Base-by-base conservation (phyloP, 2,329 filamentous ascomycete genomes). In the Pestalotiopsis sp. region DNA sequence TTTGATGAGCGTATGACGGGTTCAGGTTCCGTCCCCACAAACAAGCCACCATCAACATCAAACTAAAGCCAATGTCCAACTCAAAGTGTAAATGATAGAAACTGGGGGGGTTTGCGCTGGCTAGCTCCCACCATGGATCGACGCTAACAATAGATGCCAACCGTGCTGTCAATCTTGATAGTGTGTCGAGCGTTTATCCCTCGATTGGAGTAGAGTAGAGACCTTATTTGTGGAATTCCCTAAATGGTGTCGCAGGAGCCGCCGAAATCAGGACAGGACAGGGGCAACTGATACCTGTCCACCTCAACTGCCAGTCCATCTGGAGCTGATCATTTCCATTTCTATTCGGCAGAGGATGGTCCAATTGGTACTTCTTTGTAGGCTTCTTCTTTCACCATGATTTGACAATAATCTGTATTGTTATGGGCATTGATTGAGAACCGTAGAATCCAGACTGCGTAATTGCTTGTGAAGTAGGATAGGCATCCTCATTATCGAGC, bases 121-220 rank as follows among this genome's bases (percentile, higher is more conserved):
- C 45, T 58, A 65, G 64, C 45, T 65, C 3, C 20, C 41, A 64
- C 61, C 67, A 38, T 60, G 61, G 61, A 68, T 68, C 67, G 67
- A 41, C 67, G 63, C 67, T 68, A 68, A 58, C 36, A 60, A 55
- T 38, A 61, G 31, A 65, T 68, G 67, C 67, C 67, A 61, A 55
- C 55, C 59, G 64, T 68, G 67, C 67, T 62, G 63, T 68, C 67
- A 36, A 65, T 65, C 67, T 68, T 62, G 61, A 57, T 67, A 67
- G 60, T 49, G 61, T 60, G 52, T 58, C n/a, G 17, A 20, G 20
- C 20, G 57, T 59, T n/a, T 36, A 13, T 36, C 23, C 23, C 57
- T 45, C 55, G 64, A 52, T 52, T 36, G 31, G 31, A 36, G 31
- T 36, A 36, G 31, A 36, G 31, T 36, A 36, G 7, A 52, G 45